phyloP scores from a whole-genome alignment of 2,329 filamentous ascomycete genomes.

The Aspergillus hiratsukae region DNA sequence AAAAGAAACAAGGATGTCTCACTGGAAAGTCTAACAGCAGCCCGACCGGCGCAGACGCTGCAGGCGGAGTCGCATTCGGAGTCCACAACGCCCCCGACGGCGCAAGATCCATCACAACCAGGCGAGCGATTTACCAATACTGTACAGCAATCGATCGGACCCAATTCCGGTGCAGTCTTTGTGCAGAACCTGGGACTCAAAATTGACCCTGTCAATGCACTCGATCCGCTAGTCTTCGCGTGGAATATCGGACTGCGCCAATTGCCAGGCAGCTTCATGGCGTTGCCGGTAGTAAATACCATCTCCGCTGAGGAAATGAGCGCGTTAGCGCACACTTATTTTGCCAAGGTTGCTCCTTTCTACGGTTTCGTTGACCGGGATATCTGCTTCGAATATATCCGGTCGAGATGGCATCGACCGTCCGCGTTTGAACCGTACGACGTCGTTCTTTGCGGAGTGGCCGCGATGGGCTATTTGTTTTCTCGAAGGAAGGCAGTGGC shows the following conservation, averaged over 20 bases:
- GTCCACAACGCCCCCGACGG: too few relatives aligned
- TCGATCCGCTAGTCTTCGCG: constrained; percentile 50
- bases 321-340: constrained; percentile 43
- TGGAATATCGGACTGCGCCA: constrained; percentile 45
- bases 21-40: neutral
- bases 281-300: constrained; percentile 40
- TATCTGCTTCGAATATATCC: constrained; percentile 13
- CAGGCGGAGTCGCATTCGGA: constrained; percentile 5
- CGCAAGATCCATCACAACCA: too few relatives aligned
- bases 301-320: constrained; percentile 46
- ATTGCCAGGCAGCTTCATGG: neutral
- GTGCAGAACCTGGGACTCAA: constrained; percentile 48
- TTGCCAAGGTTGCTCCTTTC: constrained; percentile 48
- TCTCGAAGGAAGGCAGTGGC: constrained; percentile 39
- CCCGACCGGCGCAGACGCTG: constrained; percentile 21
- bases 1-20: constrained; percentile 9
- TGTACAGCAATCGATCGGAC: constrained; percentile 38
- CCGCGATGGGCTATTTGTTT: constrained; percentile 50
- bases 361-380: constrained; percentile 45
- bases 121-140: neutral
- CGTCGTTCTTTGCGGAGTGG: constrained; percentile 49
- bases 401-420: constrained; percentile 23
- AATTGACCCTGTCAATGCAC: constrained; percentile 50
- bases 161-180: constrained; percentile 55
- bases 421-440: constrained; percentile 30